Base-by-base conservation (phyloP, 139 green algal genomes). In the Picochlorum sp. region DNA sequence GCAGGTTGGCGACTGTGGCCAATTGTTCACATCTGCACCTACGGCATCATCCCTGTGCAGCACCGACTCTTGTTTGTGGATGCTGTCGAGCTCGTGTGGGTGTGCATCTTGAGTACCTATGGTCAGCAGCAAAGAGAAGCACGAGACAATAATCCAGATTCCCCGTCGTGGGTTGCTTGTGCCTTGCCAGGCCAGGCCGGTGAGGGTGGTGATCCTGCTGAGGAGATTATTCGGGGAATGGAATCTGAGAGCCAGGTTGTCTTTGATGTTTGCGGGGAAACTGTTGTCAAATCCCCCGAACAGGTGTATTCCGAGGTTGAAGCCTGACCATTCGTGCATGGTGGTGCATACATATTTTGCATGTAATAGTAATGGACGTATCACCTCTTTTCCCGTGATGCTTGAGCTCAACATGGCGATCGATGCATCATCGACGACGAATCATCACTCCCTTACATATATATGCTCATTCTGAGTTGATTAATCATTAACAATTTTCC, bases 1-100 rank as follows among this genome's bases (percentile, higher is more conserved):
- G 75, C 76, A 5, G 78, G 78, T 14, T 85, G 78, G 78, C 71
- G 73, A 56, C 21, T 85, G n/a, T 85, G 78, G 78, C 78, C 78
- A 18, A 54, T 80, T 28, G 75, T 69, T 14, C 78, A 85, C 61
- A 46, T 82, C 37, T 61, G 80, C 30, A 85, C 78, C 6, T 85
- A 85, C 37, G 65, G 62, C 28, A 13, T 80, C 7, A 58, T 85
- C 18, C 78, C 78, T 15, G 20, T 67, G 45, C 60, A 84, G 61
- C 78, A 82, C 61, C 62, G 74, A 37, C 68, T 85, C 30, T 69
- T 85, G 56, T 85, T 76, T 76, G 78, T 85, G 30, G 72, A 82
- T 62, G 71, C 57, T 32, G 61, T 78, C 18, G 78, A 85, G 61
- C 61, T 85, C 45, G 63, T 65, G 14, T 71, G 64, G 64, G 64